Conservation (phyloP, 1,284 basidiomycete species). For the Rhodotorula mucilaginosa region DNA sequence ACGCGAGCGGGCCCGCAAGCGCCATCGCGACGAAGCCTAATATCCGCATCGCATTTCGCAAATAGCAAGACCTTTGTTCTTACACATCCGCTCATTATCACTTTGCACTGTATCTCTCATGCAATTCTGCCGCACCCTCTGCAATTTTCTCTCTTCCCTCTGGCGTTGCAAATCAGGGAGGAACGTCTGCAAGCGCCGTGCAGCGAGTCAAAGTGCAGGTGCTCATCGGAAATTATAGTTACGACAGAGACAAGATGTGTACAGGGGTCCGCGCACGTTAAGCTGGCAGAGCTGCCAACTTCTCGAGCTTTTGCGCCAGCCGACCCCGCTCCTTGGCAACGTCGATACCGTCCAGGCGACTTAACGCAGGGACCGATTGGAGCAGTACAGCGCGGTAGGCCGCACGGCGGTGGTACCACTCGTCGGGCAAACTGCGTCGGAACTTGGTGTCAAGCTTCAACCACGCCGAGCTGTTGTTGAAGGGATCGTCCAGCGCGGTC, state of each 20-base stretch:
- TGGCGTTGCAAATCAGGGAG: too few relatives aligned
- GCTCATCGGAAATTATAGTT: too few relatives aligned
- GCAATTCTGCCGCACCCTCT: too few relatives aligned
- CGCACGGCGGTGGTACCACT: slow-evolving; percentile 75
- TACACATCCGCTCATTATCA: too few relatives aligned
- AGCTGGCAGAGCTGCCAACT: slow-evolving; percentile 1
- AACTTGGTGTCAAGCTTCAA: slow-evolving; percentile 69
- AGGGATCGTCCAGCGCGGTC: slow-evolving; percentile 2
- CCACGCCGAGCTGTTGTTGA: slow-evolving; percentile 33
- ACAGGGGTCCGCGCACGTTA: background rate
- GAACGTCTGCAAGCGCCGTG: too few relatives aligned
- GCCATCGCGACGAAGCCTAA: slow-evolving; percentile 13
- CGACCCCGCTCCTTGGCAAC: slow-evolving; percentile 22
- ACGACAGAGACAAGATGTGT: too few relatives aligned
- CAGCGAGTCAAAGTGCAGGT: too few relatives aligned
- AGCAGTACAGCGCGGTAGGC: slow-evolving; percentile 84
- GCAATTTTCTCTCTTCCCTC: too few relatives aligned
- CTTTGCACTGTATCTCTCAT: too few relatives aligned
- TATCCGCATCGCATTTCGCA: too few relatives aligned
- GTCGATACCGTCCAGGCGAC: slow-evolving; percentile 32
- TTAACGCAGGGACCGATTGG: slow-evolving; percentile 63
- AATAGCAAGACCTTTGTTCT: too few relatives aligned
- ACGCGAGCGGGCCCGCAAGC: slow-evolving; percentile 54
- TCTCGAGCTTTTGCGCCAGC: slow-evolving; percentile 16
- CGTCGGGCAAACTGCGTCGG: slow-evolving; percentile 81